These are phyloP conservation scores for Talaromyces verruculosus DNA, from an alignment of 2,329 filamentous ascomycete species.

Conservation along the genomic window DNA sequence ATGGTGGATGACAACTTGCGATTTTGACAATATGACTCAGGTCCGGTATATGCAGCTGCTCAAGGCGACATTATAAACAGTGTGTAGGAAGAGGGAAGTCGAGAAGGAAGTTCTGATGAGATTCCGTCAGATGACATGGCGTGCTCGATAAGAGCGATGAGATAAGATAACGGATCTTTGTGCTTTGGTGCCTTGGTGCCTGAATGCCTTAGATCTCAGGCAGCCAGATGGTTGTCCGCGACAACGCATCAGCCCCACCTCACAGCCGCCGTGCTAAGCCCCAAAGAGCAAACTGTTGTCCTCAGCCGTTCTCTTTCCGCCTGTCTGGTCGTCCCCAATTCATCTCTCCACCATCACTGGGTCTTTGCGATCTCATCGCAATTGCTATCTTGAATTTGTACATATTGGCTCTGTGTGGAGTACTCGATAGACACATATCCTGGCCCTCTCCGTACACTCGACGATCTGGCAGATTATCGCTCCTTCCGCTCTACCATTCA, in stretches of 20 bases:
- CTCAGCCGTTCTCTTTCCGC: not conserved
- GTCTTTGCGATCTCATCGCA: not conserved
- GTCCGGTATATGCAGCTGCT: not conserved
- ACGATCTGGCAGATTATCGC: not conserved
- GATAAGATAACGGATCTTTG: not conserved
- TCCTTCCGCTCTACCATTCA: not conserved
- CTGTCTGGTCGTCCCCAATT: not conserved
- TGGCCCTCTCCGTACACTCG: not conserved
- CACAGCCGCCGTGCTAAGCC: slow-evolving; percentile 32
- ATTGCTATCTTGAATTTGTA: not conserved
- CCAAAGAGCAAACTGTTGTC: slow-evolving; percentile 44
- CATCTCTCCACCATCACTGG: not conserved
- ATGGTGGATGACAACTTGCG: slow-evolving; percentile 24
- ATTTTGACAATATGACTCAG: not conserved
- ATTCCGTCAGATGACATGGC: not conserved
- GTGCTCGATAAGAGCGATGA: not conserved
- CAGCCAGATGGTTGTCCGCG: slow-evolving; percentile 35
- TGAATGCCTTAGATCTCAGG: not conserved
- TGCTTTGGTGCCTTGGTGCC: not conserved
- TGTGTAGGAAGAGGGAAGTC: not conserved
- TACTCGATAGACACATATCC: not conserved
- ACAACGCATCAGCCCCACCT: slow-evolving; percentile 37
- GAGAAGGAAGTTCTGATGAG: not conserved
- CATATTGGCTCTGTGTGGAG: not conserved
- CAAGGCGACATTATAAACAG: not conserved